Percentiles rank a stretch among this genome's conserved stretches.
These are phyloP conservation scores for Solanum ahanhuiri DNA, from an alignment of 257 asterid species.

Conservation along the genomic window DNA sequence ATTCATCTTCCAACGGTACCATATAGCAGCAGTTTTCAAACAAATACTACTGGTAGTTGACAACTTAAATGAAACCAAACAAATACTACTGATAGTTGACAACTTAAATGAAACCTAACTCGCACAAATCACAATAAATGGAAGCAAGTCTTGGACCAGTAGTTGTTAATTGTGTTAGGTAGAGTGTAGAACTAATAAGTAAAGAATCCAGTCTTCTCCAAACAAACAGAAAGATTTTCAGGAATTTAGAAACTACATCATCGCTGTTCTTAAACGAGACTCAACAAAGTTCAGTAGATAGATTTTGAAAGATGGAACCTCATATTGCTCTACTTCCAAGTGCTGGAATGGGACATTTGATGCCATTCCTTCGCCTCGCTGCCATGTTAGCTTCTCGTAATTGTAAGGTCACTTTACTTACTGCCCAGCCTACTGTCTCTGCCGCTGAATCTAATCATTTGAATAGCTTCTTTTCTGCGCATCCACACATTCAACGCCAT, in stretches of 20 bases:
- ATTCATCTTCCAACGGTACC: neutral
- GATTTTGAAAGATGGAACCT: neutral
- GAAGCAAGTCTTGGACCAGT: neutral
- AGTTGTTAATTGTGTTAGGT: neutral
- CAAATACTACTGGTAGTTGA: neutral
- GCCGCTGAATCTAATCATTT: neutral
- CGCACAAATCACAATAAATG: neutral
- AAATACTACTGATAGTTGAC: neutral
- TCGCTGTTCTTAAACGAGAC: neutral
- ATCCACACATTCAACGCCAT: conserved; percentile 17
- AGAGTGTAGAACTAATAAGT: neutral
- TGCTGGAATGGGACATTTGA: conserved; percentile 15
- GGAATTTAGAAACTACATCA: neutral
- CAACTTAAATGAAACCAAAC: neutral
- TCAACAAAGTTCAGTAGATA: neutral
- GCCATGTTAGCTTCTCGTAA: conserved; percentile 7
- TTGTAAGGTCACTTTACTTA: conserved; percentile 22
- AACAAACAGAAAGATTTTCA: neutral
- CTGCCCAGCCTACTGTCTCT: conserved; percentile 10
- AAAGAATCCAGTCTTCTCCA: neutral
- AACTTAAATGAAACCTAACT: neutral
- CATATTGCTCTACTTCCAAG: conserved; percentile 18
- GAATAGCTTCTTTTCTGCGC: conserved; percentile 7
- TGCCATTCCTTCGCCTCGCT: conserved; percentile 20
- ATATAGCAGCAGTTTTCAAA: neutral